Evolutionary conservation across 768 basidiomycete species (phyloP).

Genomic region (Rhodocollybia butyracea): DNA sequence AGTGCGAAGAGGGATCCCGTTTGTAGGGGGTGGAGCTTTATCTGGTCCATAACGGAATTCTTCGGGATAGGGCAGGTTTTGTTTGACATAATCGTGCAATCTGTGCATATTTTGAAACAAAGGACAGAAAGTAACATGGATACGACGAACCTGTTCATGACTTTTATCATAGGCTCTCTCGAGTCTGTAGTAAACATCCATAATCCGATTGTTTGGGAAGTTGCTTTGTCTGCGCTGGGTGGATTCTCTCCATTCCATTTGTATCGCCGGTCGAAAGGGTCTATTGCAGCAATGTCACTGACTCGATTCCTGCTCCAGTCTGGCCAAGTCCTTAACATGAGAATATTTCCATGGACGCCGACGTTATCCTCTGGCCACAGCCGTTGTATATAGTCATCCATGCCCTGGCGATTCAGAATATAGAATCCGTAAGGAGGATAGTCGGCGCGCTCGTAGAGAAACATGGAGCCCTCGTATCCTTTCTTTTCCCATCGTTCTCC

Average conservation of each 20-base stretch:
- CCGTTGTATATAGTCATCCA: constrained; percentile 71
- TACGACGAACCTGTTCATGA: constrained; percentile 58
- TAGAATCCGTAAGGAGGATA: constrained; percentile 86
- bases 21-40: constrained; percentile 57
- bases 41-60: constrained; percentile 68
- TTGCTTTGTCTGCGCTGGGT: constrained; percentile 51
- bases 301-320: constrained; percentile 50
- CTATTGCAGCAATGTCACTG: constrained; percentile 19
- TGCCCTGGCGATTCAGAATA: constrained; percentile 79
- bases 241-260: constrained; percentile 35
- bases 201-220: constrained; percentile 57
- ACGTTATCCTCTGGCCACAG: constrained; percentile 80
- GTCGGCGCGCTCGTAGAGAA: constrained; percentile 79
- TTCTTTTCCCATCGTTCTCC: constrained; percentile 78
- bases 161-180: constrained; percentile 68
- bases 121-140: background rate
- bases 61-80: constrained; percentile 67
- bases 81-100: constrained; percentile 64
- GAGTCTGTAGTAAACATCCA: constrained; percentile 74
- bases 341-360: constrained; percentile 55
- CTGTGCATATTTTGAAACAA: constrained; percentile 18
- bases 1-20: constrained; percentile 17
- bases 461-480: constrained; percentile 86
- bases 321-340: constrained; percentile 73
- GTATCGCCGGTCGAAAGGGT: constrained; percentile 52